phyloP scores from a whole-genome alignment of 805 yeast species.

The Clavispora phyllophila region DNA sequence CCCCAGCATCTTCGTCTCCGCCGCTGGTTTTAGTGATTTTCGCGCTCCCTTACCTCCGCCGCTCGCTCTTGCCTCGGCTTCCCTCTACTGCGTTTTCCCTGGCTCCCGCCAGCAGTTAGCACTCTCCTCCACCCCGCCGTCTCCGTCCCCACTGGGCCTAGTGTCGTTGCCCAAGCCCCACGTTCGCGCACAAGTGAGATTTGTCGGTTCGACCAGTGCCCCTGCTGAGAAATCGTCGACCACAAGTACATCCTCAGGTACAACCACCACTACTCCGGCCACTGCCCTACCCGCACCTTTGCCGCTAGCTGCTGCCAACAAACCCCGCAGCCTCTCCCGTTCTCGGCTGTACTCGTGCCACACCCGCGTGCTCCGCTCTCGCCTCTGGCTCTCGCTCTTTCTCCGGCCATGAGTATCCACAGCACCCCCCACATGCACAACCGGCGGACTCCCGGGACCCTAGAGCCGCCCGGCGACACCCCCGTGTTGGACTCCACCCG shows the following conservation, averaged over 20 bases:
- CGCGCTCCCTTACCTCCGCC: neutral
- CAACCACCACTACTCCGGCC: no score
- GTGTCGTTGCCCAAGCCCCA: no score
- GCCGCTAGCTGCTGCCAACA: no score
- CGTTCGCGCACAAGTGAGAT: no score
- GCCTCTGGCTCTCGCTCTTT: neutral
- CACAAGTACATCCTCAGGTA: no score
- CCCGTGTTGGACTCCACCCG: conserved; percentile 24
- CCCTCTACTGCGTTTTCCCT: neutral
- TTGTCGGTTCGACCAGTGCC: no score
- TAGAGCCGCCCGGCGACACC: conserved; percentile 5
- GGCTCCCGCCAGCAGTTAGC: neutral
- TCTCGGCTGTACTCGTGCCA: no score
- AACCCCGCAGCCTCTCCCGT: neutral
- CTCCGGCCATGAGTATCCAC: conserved; percentile 28
- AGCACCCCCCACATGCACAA: conserved; percentile 32
- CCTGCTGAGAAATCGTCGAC: no score
- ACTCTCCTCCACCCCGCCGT: no score
- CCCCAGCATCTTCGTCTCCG: neutral
- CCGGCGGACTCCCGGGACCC: conserved; percentile 24
- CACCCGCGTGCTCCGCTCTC: no score
- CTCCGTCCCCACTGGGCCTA: no score
- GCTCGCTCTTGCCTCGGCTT: neutral
- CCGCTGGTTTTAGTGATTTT: neutral
- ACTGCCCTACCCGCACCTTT: no score